phyloP scores from a whole-genome alignment of 371 early-diverging fungal species.

The Apophysomyces trapeziformis region DNA sequence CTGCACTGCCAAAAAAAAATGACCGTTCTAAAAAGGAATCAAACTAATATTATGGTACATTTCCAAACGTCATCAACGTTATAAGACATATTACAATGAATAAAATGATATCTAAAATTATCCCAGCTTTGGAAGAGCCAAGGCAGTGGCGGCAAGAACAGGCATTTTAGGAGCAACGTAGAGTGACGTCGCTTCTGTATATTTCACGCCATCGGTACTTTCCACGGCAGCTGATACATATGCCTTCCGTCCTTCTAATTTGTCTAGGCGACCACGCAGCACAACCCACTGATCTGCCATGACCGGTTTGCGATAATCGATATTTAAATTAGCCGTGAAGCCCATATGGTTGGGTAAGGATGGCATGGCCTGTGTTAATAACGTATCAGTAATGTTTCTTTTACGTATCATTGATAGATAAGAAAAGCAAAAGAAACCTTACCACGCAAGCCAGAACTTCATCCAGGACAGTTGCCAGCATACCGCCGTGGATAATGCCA shows the following conservation, averaged over 20 bases:
- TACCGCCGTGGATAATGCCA: slow-evolving; percentile 74
- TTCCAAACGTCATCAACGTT: too few species aligned
- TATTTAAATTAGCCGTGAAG: slow-evolving; percentile 76
- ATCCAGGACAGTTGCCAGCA: slow-evolving; percentile 72
- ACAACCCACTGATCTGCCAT: slow-evolving; percentile 67
- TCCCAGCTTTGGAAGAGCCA: not conserved
- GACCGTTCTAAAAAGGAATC: not conserved
- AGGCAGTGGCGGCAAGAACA: slow-evolving; percentile 1
- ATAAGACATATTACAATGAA: too few species aligned
- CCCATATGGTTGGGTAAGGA: slow-evolving; percentile 69
- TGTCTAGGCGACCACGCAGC: slow-evolving; percentile 52
- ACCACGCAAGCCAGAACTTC: slow-evolving; percentile 63
- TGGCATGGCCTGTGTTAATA: slow-evolving; percentile 48
- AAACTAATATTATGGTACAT: too few species aligned
- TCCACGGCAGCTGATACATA: slow-evolving; percentile 68
- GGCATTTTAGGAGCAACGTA: slow-evolving; percentile 41
- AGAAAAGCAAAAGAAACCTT: slow-evolving; percentile 14
- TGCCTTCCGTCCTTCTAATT: slow-evolving; percentile 76
- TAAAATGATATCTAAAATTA: not conserved
- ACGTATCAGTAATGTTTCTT: slow-evolving; percentile 1
- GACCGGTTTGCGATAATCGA: slow-evolving; percentile 72
- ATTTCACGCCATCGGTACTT: slow-evolving; percentile 50
- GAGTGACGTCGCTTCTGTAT: slow-evolving; percentile 34
- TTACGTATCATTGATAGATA: slow-evolving; percentile 9
- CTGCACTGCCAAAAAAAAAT: not conserved